A percentile compares a stretch with the other conserved stretches of the same genome.
These are phyloP conservation scores for Pilatotrama ljubarskyi DNA, from an alignment of 768 basidiomycete genomes.

Conservation along the genomic window DNA sequence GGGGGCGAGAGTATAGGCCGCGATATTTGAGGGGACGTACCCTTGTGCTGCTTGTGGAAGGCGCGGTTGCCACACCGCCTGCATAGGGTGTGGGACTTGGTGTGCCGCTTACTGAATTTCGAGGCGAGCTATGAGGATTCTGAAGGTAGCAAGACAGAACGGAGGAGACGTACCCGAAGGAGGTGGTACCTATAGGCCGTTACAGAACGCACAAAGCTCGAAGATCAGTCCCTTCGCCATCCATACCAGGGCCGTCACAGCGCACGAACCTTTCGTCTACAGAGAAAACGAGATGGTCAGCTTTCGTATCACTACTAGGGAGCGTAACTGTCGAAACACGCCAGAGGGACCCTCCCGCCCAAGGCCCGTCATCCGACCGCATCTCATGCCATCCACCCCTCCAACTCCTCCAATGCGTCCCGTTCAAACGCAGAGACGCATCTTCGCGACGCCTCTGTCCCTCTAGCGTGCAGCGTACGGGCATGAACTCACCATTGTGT, in stretches of 20 bases:
- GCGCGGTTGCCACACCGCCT: constrained; percentile 93
- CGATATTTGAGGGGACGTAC: constrained; percentile 44
- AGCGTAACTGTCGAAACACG: constrained; percentile 8
- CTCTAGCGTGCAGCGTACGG: constrained; percentile 19
- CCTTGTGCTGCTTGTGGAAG: constrained; percentile 99
- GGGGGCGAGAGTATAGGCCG: not conserved
- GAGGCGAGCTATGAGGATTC: constrained; percentile 3
- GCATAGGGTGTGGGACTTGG: constrained; percentile 96
- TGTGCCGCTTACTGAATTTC: constrained; percentile 84
- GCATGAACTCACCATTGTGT: constrained; percentile 47
- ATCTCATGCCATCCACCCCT: constrained; percentile 35
- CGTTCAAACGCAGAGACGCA: constrained; percentile 20
- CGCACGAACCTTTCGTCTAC: constrained; percentile 82
- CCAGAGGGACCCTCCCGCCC: constrained; percentile 13
- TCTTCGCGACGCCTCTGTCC: not conserved
- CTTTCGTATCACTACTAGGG: constrained; percentile 16
- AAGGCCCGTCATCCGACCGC: constrained; percentile 36
- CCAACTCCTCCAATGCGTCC: constrained; percentile 24
- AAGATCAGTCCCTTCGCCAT: constrained; percentile 20
- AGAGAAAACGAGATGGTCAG: constrained; percentile 24
- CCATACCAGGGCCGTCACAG: constrained; percentile 16
- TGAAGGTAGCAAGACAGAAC: not conserved
- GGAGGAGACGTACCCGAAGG: constrained; percentile 74
- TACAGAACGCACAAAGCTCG: constrained; percentile 8
- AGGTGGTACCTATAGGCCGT: constrained; percentile 77